Conservation (phyloP, 148 eudicot genomes). For the Amaranthus hypochondriacus region DNA sequence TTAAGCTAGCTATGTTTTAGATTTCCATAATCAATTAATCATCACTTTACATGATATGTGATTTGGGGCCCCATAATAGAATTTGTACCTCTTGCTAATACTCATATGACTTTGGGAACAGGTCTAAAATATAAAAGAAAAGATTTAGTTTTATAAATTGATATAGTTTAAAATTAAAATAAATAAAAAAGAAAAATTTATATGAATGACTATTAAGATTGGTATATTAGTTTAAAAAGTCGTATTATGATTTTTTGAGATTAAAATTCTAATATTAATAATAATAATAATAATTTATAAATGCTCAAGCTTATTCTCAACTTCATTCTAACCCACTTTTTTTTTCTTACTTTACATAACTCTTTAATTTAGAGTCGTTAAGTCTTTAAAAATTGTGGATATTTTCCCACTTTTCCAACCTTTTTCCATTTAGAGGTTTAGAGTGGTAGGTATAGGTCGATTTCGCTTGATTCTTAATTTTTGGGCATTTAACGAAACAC, state of each 20-base stretch:
- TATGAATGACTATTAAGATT: too few relatives aligned
- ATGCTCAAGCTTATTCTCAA: not conserved
- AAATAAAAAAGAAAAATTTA: too few relatives aligned
- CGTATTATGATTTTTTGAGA: too few relatives aligned
- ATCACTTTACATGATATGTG: slow-evolving; percentile 10
- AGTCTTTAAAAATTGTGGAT: slow-evolving; percentile 19
- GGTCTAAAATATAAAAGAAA: too few relatives aligned
- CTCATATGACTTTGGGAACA: too few relatives aligned
- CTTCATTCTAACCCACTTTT: not conserved
- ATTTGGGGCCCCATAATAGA: slow-evolving; percentile 10
- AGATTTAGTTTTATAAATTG: too few relatives aligned
- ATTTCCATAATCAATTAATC: not conserved
- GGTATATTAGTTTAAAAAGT: too few relatives aligned
- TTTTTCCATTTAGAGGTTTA: not conserved
- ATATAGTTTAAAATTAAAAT: too few relatives aligned
- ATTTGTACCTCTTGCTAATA: not conserved
- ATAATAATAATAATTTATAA: too few relatives aligned
- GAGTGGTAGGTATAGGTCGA: slow-evolving; percentile 24
- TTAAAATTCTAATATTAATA: too few relatives aligned
- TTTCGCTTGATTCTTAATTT: too few relatives aligned
- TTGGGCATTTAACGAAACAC: too few relatives aligned
- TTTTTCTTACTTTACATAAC: slow-evolving; percentile 2
- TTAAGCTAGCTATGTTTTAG: not conserved
- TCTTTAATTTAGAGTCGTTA: slow-evolving; percentile 7
- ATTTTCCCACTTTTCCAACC: slow-evolving; percentile 17